Evolutionary conservation across 2,329 filamentous ascomycete genomes (phyloP).

Genomic region (Penicillium thymicola): DNA sequence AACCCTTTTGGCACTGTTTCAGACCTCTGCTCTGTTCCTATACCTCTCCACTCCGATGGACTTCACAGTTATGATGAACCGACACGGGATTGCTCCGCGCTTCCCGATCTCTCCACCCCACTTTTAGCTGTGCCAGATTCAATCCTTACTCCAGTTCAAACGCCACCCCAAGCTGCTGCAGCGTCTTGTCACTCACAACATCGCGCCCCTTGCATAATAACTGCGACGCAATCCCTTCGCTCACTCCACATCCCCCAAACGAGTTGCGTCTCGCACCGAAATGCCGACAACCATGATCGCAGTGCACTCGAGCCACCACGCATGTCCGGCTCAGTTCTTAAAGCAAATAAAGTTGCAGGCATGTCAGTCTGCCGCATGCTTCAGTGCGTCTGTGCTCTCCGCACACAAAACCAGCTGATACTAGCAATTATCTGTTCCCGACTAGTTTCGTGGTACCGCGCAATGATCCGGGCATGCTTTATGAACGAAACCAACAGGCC

Average conservation of each 20-base stretch:
- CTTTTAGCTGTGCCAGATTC: not conserved
- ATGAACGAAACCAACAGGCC: not conserved
- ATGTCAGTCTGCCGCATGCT: slow-evolving; percentile 12
- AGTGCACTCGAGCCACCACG: not conserved
- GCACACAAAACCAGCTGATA: slow-evolving; percentile 6
- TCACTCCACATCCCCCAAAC: slow-evolving; percentile 1
- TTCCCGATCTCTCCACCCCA: not conserved
- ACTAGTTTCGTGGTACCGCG: slow-evolving; percentile 6
- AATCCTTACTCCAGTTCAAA: not conserved
- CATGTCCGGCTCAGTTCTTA: slow-evolving; percentile 7
- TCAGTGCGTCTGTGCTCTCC: slow-evolving; percentile 4
- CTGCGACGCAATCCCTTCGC: slow-evolving; percentile 7
- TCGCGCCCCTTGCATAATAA: slow-evolving; percentile 2
- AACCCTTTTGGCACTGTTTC: not conserved
- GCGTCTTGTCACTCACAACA: not conserved
- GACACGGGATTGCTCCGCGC: not conserved
- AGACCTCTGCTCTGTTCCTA: not conserved
- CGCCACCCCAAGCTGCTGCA: not conserved
- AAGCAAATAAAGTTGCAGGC: slow-evolving; percentile 5
- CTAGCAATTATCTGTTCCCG: slow-evolving; percentile 7
- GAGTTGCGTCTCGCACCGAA: not conserved
- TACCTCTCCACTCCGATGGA: not conserved
- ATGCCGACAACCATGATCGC: not conserved
- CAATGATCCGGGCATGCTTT: slow-evolving; percentile 5
- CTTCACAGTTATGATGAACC: not conserved